These are phyloP conservation scores for Yarrowia deformans DNA, from an alignment of 805 yeast species.

Conservation along the genomic window DNA sequence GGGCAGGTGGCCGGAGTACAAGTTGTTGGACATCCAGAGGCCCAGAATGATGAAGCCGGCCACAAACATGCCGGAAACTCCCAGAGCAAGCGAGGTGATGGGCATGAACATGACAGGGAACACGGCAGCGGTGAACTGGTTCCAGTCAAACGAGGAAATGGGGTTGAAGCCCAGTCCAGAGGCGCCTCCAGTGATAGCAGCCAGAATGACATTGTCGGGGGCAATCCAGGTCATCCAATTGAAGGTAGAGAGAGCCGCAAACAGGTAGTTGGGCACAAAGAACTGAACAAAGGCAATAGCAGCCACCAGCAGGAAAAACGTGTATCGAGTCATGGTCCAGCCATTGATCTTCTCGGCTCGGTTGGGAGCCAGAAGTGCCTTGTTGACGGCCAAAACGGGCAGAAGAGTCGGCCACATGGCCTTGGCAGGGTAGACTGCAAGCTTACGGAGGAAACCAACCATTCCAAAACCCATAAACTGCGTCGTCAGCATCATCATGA, in stretches of 20 bases:
- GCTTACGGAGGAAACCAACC: slow-evolving; percentile 68
- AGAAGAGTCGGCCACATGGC: slow-evolving; percentile 63
- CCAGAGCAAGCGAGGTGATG: slow-evolving; percentile 55
- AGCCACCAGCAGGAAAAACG: slow-evolving; percentile 57
- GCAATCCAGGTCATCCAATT: slow-evolving; percentile 68
- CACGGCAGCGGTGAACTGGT: slow-evolving; percentile 61
- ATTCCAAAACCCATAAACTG: slow-evolving; percentile 72
- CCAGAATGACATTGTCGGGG: slow-evolving; percentile 59
- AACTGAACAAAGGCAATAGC: slow-evolving; percentile 60
- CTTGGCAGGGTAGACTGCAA: slow-evolving; percentile 61
- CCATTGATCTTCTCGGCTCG: slow-evolving; percentile 60
- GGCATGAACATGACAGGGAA: slow-evolving; percentile 55
- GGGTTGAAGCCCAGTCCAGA: slow-evolving; percentile 63
- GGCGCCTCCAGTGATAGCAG: slow-evolving; percentile 58
- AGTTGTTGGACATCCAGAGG: slow-evolving; percentile 60
- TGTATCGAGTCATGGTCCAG: slow-evolving; percentile 63
- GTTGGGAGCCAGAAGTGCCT: slow-evolving; percentile 52
- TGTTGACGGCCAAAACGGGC: slow-evolving; percentile 55
- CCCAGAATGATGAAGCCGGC: slow-evolving; percentile 58
- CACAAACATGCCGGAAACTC: slow-evolving; percentile 54
- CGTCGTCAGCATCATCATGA: slow-evolving; percentile 60
- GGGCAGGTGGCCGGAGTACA: slow-evolving; percentile 69
- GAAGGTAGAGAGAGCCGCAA: slow-evolving; percentile 59
- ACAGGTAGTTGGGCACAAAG: slow-evolving; percentile 70
- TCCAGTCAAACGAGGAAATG: slow-evolving; percentile 63